These are phyloP conservation scores for Allomyces arbusculus DNA, from an alignment of 192 early-diverging fungal genomes.

Conservation along the genomic window DNA sequence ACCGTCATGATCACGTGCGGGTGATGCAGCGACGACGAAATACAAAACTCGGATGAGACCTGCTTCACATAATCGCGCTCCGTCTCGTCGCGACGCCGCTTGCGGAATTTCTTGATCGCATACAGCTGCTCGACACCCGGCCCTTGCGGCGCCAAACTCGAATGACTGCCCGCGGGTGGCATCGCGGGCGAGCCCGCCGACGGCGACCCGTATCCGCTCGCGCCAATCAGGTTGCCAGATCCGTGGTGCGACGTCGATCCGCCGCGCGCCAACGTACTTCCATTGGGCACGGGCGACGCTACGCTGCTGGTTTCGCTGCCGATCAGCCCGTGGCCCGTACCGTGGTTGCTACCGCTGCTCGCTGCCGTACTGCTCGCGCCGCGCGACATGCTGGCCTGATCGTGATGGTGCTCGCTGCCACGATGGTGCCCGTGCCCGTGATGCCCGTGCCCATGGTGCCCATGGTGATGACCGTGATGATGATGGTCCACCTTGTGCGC, in stretches of 20 bases:
- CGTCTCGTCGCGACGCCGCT: constrained; percentile 10
- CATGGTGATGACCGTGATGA: too few species aligned
- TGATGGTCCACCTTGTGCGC: not conserved
- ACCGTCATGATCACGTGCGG: constrained; percentile 9
- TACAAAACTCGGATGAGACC: constrained; percentile 13
- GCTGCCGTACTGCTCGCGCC: too few species aligned
- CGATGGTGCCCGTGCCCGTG: not conserved
- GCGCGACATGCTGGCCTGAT: not conserved
- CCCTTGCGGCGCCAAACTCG: not conserved
- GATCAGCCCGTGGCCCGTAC: too few species aligned
- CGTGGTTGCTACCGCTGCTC: too few species aligned
- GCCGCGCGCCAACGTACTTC: not conserved
- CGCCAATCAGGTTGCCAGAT: too few species aligned
- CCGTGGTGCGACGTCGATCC: not conserved
- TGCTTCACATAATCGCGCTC: constrained; percentile 15
- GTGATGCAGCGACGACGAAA: constrained; percentile 11
- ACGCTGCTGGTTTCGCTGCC: too few species aligned
- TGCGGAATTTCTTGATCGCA: constrained; percentile 10
- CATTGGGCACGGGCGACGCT: not conserved
- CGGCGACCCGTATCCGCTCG: too few species aligned
- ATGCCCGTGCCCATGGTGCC: not conserved
- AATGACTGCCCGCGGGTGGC: not conserved
- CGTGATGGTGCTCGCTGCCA: not conserved
- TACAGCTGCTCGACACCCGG: constrained; percentile 6
- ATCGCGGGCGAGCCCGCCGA: too few species aligned